A percentile compares a stretch with the other conserved stretches of the same genome.
Conservation (phyloP, 1,284 basidiomycete genomes). For the Ustilago lituana region DNA sequence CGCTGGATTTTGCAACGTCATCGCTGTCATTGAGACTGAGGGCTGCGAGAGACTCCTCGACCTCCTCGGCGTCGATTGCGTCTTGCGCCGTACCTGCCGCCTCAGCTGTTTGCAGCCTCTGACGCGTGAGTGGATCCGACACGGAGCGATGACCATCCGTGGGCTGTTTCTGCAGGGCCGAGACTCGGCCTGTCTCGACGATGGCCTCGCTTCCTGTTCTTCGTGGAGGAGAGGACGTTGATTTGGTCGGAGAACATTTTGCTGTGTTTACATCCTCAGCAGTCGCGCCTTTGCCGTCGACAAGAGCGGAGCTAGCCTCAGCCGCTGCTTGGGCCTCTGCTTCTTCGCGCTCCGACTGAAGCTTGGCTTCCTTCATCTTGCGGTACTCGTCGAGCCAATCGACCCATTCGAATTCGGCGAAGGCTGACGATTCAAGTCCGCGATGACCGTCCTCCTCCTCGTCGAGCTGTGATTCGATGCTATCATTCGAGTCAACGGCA, state of each 20-base stretch:
- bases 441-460: constrained; percentile 41
- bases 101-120: constrained; percentile 33
- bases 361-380: constrained; percentile 72
- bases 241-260: background rate
- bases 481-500: constrained; percentile 42
- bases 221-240: constrained; percentile 8
- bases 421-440: constrained; percentile 26
- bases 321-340: constrained; percentile 39
- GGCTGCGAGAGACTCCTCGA: constrained; percentile 36
- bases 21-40: constrained; percentile 27
- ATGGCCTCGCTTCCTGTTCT: constrained; percentile 34
- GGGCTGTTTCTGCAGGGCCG: constrained; percentile 32
- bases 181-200: constrained; percentile 25
- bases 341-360: constrained; percentile 68
- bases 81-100: constrained; percentile 24
- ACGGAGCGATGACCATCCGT: constrained; percentile 42
- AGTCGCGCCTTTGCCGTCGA: background rate
- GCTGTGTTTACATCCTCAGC: background rate
- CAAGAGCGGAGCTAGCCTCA: constrained; percentile 3
- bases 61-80: constrained; percentile 37
- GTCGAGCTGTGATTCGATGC: constrained; percentile 47
- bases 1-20: background rate
- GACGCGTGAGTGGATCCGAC: constrained; percentile 43
- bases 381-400: constrained; percentile 74
- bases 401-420: constrained; percentile 72